Evolutionary conservation across 2,329 filamentous ascomycete genomes (phyloP), one percentile per base, ranked within the genome.

Genomic region (Hypoxylon sp.): DNA sequence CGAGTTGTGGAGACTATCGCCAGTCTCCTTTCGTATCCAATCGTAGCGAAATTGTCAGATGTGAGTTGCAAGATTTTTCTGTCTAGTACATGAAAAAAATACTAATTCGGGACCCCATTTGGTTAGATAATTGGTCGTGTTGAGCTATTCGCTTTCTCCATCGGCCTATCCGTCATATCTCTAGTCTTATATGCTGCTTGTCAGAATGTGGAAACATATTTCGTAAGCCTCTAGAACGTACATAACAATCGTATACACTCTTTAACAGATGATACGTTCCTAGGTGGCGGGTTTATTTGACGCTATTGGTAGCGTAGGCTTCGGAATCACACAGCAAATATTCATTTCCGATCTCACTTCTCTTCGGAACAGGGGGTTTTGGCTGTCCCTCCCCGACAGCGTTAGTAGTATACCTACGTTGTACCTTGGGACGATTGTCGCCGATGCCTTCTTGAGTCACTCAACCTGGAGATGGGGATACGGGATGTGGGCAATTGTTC

Each of bases 301-400:
- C 73, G 84, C 88, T 2, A 85, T 87, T 13, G 88, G 88, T 2
- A 83, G 80, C 48, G 89, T 87, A 0, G 87, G 87, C 6, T 79
- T 89, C 6, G 84, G 87, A 64, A 87, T 91, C 52, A 77, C 90
- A 21, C 86, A 89, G 73, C 88, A 91, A 74, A 86, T 91, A 44
- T 89, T 91, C 75, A 85, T 91, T 53, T 89, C 89, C 31, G 88
- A 91, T 75, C 88, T 86, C 0, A 89, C 85, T 54, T 83, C 86
- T 70, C 77, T 91, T 48, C 77, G 86, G 17, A 89, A 90, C 73
- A 86, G 89, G 62, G 88, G 87, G 13, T 76, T 91, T 2, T 84
- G 88, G 71, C 87, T 86, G 2, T 87, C 85, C 1, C 77, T 90
- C 11, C 87, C 88, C 2, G 85, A 88, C 69, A 79, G 87, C 15